Evolutionary conservation across 352 stramenopile species (phyloP).

Genomic region (Thalassiosira gravida): DNA sequence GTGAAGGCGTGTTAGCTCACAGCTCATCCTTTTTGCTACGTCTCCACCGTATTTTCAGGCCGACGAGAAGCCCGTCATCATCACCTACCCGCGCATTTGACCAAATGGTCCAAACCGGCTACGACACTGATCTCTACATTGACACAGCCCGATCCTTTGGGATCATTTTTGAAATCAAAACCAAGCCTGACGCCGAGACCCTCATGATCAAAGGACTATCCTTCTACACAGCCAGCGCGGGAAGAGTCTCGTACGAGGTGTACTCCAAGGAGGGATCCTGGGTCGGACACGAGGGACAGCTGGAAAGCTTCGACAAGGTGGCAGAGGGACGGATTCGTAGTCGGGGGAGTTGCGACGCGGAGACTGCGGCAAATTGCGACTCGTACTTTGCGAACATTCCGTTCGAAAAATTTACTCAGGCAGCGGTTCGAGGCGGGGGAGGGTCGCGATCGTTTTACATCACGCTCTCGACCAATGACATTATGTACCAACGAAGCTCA

Average conservation of each 20-base stretch:
- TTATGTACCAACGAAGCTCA: background rate
- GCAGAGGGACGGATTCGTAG: background rate
- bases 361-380: background rate
- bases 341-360: background rate
- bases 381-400: conserved; percentile 6
- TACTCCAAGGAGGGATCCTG: conserved; percentile 28
- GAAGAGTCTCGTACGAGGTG: conserved; percentile 26
- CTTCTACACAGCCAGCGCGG: no score
- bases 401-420: conserved; percentile 13
- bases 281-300: conserved; percentile 6
- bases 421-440: background rate
- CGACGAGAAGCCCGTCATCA: background rate
- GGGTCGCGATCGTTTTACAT: conserved; percentile 8
- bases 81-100: conserved; percentile 7
- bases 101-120: conserved; percentile 18
- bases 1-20: no score
- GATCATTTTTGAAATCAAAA: conserved; percentile 20
- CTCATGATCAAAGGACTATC: conserved; percentile 10
- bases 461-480: conserved; percentile 9
- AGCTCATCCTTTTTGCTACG: no score
- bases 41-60: no score
- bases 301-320: conserved; percentile 4
- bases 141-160: conserved; percentile 8
- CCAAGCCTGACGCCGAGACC: background rate
- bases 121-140: background rate